phyloP scores from a whole-genome alignment of 805 yeast genomes.

The Kuraishia floccosa region DNA sequence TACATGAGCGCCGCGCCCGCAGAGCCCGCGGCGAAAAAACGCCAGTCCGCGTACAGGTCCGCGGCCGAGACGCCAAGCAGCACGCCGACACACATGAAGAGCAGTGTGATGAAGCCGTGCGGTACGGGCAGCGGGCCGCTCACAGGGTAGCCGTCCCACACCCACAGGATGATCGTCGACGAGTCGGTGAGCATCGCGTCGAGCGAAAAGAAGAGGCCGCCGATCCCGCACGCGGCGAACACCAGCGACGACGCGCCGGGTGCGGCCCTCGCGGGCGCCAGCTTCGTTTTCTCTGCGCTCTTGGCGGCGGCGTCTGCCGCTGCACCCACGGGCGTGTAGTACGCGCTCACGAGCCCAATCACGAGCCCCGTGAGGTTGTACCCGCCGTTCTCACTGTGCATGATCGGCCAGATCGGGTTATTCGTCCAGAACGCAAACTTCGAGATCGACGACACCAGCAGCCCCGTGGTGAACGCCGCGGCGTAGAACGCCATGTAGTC shows the following conservation, averaged over 20 bases:
- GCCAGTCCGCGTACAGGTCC: neutral
- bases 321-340: conserved; percentile 35
- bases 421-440: conserved; percentile 74
- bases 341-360: conserved; percentile 52
- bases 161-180: conserved; percentile 81
- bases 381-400: conserved; percentile 82
- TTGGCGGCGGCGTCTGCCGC: conserved; percentile 2
- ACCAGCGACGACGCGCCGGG: conserved; percentile 27
- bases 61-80: conserved; percentile 22
- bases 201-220: conserved; percentile 59
- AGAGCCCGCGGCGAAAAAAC: conserved; percentile 22
- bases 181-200: conserved; percentile 76
- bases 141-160: conserved; percentile 94
- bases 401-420: conserved; percentile 94
- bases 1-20: conserved; percentile 42
- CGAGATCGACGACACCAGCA: conserved; percentile 59
- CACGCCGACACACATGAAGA: conserved; percentile 47
- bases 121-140: conserved; percentile 81
- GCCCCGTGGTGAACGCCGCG: conserved; percentile 56
- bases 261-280: conserved; percentile 3
- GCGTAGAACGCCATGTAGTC: conserved; percentile 26
- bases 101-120: conserved; percentile 60
- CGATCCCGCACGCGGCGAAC: conserved; percentile 58
- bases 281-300: conserved; percentile 9
- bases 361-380: conserved; percentile 60